Conservation (phyloP, 257 asterid genomes). For the Gynochthodes officinalis region DNA sequence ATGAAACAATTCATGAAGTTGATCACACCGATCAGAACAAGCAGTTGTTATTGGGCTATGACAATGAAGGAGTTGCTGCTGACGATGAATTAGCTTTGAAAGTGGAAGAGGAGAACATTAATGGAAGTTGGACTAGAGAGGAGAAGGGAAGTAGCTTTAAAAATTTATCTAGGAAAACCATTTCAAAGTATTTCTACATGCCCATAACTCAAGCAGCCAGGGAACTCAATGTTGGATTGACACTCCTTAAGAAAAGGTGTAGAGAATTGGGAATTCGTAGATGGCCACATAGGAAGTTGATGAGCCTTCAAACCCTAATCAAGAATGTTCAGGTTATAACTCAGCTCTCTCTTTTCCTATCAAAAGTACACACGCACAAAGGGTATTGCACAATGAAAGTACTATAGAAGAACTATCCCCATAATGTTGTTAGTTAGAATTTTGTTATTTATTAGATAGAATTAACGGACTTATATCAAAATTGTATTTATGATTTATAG, state of each 20-base stretch:
- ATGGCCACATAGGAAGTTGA: slow-evolving; percentile 91
- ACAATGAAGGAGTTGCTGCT: background rate
- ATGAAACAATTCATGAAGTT: slow-evolving; percentile 24
- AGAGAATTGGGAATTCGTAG: slow-evolving; percentile 75
- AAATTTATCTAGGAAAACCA: slow-evolving; percentile 36
- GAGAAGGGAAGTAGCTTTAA: slow-evolving; percentile 20
- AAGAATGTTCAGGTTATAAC: slow-evolving; percentile 61
- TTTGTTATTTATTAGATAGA: too few relatives aligned
- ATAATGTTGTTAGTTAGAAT: too few relatives aligned
- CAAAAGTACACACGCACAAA: background rate
- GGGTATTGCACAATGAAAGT: too few relatives aligned
- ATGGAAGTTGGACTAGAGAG: slow-evolving; percentile 11
- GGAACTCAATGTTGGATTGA: slow-evolving; percentile 72
- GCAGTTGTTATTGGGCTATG: slow-evolving; percentile 20
- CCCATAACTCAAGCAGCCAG: slow-evolving; percentile 80
- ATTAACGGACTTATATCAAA: too few relatives aligned
- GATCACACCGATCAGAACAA: background rate
- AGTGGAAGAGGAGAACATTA: slow-evolving; percentile 10
- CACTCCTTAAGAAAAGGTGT: slow-evolving; percentile 82
- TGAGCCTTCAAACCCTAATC: slow-evolving; percentile 85
- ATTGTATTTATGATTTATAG: too few relatives aligned
- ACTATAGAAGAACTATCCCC: too few relatives aligned
- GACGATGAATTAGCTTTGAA: slow-evolving; percentile 1
- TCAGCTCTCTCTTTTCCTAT: background rate
- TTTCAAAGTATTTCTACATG: slow-evolving; percentile 68